These are phyloP conservation scores for Diplodia intermedia DNA, from an alignment of 2,329 filamentous ascomycete species.

Conservation along the genomic window DNA sequence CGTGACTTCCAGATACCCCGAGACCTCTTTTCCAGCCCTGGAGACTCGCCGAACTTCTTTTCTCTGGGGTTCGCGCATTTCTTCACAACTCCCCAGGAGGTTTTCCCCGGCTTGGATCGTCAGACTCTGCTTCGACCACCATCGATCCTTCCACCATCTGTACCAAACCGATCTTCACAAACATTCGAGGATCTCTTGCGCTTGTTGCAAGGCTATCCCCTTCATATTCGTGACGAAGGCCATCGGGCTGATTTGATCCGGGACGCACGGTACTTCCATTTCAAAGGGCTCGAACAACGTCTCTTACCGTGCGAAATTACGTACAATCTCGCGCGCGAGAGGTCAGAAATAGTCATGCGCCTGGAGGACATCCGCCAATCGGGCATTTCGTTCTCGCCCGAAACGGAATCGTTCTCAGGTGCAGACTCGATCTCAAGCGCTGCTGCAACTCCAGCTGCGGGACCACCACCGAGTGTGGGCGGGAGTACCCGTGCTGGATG, in stretches of 20 bases:
- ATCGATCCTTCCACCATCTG: conserved; percentile 80
- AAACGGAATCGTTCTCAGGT: conserved; percentile 42
- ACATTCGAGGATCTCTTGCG: conserved; percentile 84
- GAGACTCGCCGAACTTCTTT: conserved; percentile 96
- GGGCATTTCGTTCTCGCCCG: conserved; percentile 71
- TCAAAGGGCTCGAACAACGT: conserved; percentile 88
- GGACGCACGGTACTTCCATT: conserved; percentile 91
- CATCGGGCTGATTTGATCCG: conserved; percentile 80
- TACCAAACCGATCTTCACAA: conserved; percentile 82
- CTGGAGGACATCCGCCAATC: conserved; percentile 89
- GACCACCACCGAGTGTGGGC: conserved; percentile 33
- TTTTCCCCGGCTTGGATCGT: conserved; percentile 85
- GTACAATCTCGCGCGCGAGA: conserved; percentile 73
- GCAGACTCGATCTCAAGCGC: conserved; percentile 29
- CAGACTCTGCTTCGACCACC: conserved; percentile 83
- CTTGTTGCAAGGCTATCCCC: conserved; percentile 80
- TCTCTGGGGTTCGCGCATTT: conserved; percentile 87
- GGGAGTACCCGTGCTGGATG: conserved; percentile 53
- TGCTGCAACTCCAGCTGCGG: conserved; percentile 28
- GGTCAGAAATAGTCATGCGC: conserved; percentile 77
- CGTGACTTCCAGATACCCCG: conserved; percentile 88
- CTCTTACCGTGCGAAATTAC: conserved; percentile 78
- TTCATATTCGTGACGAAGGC: conserved; percentile 75
- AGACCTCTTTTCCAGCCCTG: conserved; percentile 79
- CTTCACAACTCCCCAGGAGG: conserved; percentile 78